Base-by-base conservation (phyloP, 2,329 filamentous ascomycete genomes). In the Penicillium polonicum region DNA sequence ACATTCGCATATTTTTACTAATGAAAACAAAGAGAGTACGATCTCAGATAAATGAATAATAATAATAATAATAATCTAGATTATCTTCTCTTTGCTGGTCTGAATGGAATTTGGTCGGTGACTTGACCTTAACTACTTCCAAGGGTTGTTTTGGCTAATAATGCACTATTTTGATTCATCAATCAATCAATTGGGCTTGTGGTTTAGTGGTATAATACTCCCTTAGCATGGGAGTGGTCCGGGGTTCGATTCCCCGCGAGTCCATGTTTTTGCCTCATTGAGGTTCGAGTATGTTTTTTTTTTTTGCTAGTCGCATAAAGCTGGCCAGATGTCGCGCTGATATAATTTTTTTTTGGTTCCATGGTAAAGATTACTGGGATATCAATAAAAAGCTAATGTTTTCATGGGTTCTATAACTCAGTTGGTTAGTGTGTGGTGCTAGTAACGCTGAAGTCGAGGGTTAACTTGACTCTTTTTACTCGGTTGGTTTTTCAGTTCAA, bases 121-220 rank as follows among this genome's bases (percentile, higher is more conserved):
- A 44, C 3, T 4, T 36, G 21, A 15, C 23, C 33, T 15, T 13
- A 3, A n/a, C 10, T 13, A 15, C 27, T 2, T 7, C 6, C 19
- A 17, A 35, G 4, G 1, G 1, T n/a, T 2, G 1, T 12, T 42
- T 7, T 23, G 3, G 27, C 13, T 9, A 5, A 5, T 51, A 6
- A 4, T 33, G 4, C 38, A 33, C 4, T n/a, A n/a, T 25, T 9
- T 5, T 7, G 6, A 9, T 13, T 4, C 4, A n/a, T 0, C 15
- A 35, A 52, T 17, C 49, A 52, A 52, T 44, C 39, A 57, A 61
- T 39, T 65, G 68, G 68, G 68, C 68, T 69, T 70, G 73, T 77
- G 75, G 75, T 78, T 77, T 77, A 77, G 75, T 77, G 76, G 76
- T 78, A 78, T 77, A 75, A 77, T 77, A 73, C 73, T 68, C 74